Evolutionary conservation across 441 rosid genomes (phyloP), one percentile per base, ranked within the genome.

Genomic region (Geranium incanum): DNA sequence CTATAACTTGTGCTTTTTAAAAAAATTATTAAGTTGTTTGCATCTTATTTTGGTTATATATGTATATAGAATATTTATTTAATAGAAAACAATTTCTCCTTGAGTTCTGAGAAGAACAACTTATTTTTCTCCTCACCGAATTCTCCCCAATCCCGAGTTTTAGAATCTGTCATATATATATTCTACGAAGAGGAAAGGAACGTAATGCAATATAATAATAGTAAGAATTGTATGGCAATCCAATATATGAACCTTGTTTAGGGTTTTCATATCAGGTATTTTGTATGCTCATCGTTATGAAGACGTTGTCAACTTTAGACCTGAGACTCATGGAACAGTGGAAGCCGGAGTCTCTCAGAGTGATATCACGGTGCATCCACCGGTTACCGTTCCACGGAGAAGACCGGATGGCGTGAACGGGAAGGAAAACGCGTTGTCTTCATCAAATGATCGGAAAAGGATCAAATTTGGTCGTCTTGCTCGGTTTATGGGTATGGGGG

Each of bases 261-360:
- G 13, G 15, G 43, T 19, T 23, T 41, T 74, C 45, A 36, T 79
- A 38, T 71, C 81, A 93, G 96, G 96, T 18, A 77, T 92, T 77
- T 75, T 94, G n/a, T 90, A 92, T 78, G 83, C 89, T 64, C 99
- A 92, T 81, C 89, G 97, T n/a, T 89, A 94, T 39, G 97, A 94
- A 78, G 88, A 92, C 77, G 78, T 92, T 36, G 81, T 94, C 78
- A 94, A 92, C 65, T n/a, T 70, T 62, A 77, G 87, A 71, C 81
- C 76, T 13, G 81, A 63, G 65, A 50, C 13, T 11, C 71, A 55
- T 66, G 78, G 50, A 67, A 76, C 74, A 55, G 66, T 13, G n/a
- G 74, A 68, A 65, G 78, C 33, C n/a, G 78, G 68, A 73, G 21
- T 84, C 70, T 36, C 81, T 16, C 67, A 59, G 68, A 77, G 76